Percentiles rank a stretch among this genome's conserved stretches.
phyloP scores from a whole-genome alignment of 2,329 filamentous ascomycete species.

The Colletotrichum trifolii region DNA sequence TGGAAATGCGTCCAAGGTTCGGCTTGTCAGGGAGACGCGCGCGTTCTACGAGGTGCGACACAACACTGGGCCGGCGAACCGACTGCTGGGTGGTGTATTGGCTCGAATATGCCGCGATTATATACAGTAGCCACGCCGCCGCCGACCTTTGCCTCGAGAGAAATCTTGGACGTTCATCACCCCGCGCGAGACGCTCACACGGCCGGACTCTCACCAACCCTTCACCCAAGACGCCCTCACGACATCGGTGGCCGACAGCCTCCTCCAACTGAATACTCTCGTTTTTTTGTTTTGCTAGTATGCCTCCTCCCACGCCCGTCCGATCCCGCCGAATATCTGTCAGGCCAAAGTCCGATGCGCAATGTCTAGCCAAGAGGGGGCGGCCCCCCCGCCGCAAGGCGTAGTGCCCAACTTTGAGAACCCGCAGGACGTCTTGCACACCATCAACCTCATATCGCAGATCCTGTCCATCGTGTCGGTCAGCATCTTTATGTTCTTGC shows the following conservation, averaged over 20 bases:
- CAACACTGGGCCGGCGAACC: too few relatives aligned
- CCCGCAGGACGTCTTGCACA: slow-evolving; percentile 43
- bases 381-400: slow-evolving; percentile 41
- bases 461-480: slow-evolving; percentile 42
- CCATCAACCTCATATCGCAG: slow-evolving; percentile 43
- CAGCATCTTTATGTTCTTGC: slow-evolving; percentile 41
- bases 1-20: too few relatives aligned
- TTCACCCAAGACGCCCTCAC: not conserved
- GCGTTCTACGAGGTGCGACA: too few relatives aligned
- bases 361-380: slow-evolving; percentile 26
- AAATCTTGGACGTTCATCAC: too few relatives aligned
- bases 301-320: not conserved
- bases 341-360: slow-evolving; percentile 13
- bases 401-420: slow-evolving; percentile 41
- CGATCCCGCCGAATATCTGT: not conserved
- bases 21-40: too few relatives aligned
- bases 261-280: slow-evolving; percentile 4
- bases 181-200: too few relatives aligned
- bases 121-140: too few relatives aligned
- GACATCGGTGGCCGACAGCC: not conserved
- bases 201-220: too few relatives aligned
- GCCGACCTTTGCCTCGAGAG: fast-evolving
- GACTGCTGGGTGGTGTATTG: too few relatives aligned
- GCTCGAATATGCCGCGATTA: too few relatives aligned
- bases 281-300: slow-evolving; percentile 5